Percentiles rank a stretch among this genome's conserved stretches.
Conservation (phyloP, 805 yeast genomes). For the Schizosaccharomyces lindneri region DNA sequence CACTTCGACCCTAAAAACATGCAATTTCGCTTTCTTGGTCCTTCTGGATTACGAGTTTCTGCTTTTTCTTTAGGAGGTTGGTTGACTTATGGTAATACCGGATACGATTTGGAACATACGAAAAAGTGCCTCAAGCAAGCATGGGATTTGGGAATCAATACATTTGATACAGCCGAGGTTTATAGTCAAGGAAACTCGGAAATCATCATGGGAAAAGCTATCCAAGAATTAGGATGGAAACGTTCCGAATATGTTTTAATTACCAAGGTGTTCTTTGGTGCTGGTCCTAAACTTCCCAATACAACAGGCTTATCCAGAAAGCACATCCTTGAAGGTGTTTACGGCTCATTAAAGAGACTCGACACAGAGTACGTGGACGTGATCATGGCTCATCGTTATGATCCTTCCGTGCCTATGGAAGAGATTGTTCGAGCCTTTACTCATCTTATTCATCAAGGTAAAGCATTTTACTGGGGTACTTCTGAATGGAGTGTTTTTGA, state of each 20-base stretch:
- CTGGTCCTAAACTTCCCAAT: constrained; percentile 10
- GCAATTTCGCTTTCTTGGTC: constrained; percentile 14
- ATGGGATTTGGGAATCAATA: constrained; percentile 14
- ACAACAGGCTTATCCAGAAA: constrained; percentile 13
- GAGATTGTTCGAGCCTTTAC: constrained; percentile 15
- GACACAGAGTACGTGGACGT: constrained; percentile 14
- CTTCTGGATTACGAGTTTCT: constrained; percentile 14
- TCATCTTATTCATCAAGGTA: constrained; percentile 13
- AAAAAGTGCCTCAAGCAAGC: constrained; percentile 12
- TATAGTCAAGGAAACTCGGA: constrained; percentile 13
- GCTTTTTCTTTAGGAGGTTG: constrained; percentile 15
- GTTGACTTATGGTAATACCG: constrained; percentile 11
- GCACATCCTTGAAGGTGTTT: constrained; percentile 14
- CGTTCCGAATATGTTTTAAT: constrained; percentile 13
- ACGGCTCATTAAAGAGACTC: constrained; percentile 12
- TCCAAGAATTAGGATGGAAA: constrained; percentile 13
- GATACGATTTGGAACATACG: constrained; percentile 10
- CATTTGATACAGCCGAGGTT: constrained; percentile 15
- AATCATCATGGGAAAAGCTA: constrained; percentile 11
- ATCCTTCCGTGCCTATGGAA: constrained; percentile 12
- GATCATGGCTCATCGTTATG: constrained; percentile 15
- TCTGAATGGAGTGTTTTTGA: constrained; percentile 14
- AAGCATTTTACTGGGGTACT: constrained; percentile 15
- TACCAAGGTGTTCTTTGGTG: constrained; percentile 14
- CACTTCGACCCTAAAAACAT: constrained; percentile 8